Percentiles rank a stretch among this genome's conserved stretches.
phyloP scores from a whole-genome alignment of 2,329 filamentous ascomycete species.

The Xenoacremonium recifei region DNA sequence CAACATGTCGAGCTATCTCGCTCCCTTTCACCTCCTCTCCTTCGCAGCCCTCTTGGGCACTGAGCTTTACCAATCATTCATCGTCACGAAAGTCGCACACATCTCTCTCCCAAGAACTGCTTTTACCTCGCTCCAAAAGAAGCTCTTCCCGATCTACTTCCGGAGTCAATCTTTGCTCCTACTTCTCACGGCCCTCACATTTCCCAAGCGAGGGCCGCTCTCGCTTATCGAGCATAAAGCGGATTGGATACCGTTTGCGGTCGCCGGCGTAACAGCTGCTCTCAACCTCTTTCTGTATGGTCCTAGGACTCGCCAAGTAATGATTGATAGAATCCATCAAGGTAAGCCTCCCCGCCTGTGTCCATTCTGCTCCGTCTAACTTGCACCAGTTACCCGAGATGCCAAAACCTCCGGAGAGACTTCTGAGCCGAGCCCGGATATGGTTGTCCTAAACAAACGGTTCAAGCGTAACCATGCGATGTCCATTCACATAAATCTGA shows the following conservation, averaged over 20 bases:
- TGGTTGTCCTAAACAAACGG: constrained; percentile 21
- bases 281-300: constrained; percentile 38
- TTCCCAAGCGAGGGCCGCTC: constrained; percentile 30
- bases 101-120: constrained; percentile 31
- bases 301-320: constrained; percentile 30
- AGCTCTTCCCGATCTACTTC: constrained; percentile 42
- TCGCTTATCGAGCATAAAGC: constrained; percentile 27
- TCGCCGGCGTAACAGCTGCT: constrained; percentile 29
- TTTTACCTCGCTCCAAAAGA: constrained; percentile 39
- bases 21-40: constrained; percentile 36
- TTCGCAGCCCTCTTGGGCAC: constrained; percentile 40
- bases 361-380: no score
- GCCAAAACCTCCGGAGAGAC: constrained; percentile 5
- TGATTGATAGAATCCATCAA: constrained; percentile 25
- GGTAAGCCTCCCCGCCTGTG: no score
- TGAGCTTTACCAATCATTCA: constrained; percentile 39
- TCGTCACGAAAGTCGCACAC: constrained; percentile 35
- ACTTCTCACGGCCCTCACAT: constrained; percentile 31
- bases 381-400: constrained; percentile 11
- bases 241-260: constrained; percentile 34
- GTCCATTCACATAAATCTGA: constrained; percentile 41
- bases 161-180: constrained; percentile 33
- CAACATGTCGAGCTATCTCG: constrained; percentile 18
- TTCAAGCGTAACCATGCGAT: constrained; percentile 39
- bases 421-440: constrained; percentile 13